phyloP scores from a whole-genome alignment of 1,284 basidiomycete species.

The Trichosporon asahii region DNA sequence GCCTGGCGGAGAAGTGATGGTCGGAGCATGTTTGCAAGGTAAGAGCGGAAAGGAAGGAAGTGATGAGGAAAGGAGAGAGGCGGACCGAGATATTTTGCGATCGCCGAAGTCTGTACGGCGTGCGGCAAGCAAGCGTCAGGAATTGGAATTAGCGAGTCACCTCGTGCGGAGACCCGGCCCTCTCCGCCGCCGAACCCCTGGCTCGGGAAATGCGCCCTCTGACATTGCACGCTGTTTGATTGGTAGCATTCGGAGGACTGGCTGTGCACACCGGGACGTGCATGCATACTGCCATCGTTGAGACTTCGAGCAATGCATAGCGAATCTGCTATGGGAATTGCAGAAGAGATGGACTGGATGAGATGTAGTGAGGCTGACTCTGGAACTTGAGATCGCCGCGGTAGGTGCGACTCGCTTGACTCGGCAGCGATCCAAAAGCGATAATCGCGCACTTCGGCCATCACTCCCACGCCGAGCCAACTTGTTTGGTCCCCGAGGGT shows the following conservation, averaged over 20 bases:
- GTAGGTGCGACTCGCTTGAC: background rate
- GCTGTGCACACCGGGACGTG: background rate
- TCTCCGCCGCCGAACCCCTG: background rate
- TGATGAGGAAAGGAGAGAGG: background rate
- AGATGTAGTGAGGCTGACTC: background rate
- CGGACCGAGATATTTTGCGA: constrained; percentile 4
- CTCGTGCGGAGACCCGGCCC: background rate
- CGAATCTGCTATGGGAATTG: background rate
- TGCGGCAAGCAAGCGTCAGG: background rate
- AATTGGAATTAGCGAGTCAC: constrained; percentile 10
- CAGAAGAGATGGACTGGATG: too few relatives aligned
- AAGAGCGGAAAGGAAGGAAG: background rate
- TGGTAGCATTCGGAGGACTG: background rate
- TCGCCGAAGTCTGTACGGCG: background rate
- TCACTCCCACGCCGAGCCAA: background rate
- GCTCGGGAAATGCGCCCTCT: background rate
- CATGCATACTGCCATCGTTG: background rate
- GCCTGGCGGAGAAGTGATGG: constrained; percentile 14
- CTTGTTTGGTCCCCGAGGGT: background rate
- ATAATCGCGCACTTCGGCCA: constrained; percentile 1
- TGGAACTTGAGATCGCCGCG: background rate
- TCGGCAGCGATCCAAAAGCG: background rate
- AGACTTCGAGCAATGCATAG: background rate
- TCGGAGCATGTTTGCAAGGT: background rate
- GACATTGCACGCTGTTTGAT: background rate